Evolutionary conservation across 352 stramenopile genomes (phyloP), one percentile per base, ranked within the genome.

Genomic region (Globisporangium takayamanum): DNA sequence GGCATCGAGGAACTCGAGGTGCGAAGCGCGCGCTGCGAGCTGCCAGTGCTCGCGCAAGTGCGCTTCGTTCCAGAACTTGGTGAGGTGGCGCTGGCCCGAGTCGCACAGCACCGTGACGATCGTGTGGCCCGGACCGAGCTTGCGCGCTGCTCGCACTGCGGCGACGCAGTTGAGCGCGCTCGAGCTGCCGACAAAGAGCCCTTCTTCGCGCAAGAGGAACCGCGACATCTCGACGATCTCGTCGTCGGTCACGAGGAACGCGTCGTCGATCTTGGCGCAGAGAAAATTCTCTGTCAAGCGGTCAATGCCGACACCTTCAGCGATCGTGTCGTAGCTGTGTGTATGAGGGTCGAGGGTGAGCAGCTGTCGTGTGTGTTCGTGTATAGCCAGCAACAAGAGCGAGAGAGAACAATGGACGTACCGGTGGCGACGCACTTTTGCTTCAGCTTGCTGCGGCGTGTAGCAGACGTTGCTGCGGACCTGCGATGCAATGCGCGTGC

Each of bases 201-300:
- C 97, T 70, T 99, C 97, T 28, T 98, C 82, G 28, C 76, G 77
- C 41, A 99, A 72, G 16, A 99, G 66, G 68, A 95, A 98, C 62
- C 98, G 96, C 39, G 96, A 96, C 96, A 99, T 99, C 58, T 98
- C 85, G 5, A 99, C 87, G 10, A 96, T 96, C 68, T 99, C 94
- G 64, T 98, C 80, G 81, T 99, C 95, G 2, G 80, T 84, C 46
- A 98, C 92, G 53, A 75, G 72, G 69, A 94, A 86, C 10, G 88
- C 89, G 61, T 92, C 84, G 63, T 97, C 89, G 53, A 96, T 87
- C 36, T 89, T 74, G 12, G 95, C 96, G 11, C 87, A 74, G 26
- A 82, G 59, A 66, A 99, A 99, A 72, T 99, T 99, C 36, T 87
- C 76, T 10, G 96, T 99, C 52, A 99, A 67, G 15, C 97, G 92